These are phyloP conservation scores for Puccinia sorghi DNA, from an alignment of 1,284 basidiomycete genomes.

Conservation along the genomic window DNA sequence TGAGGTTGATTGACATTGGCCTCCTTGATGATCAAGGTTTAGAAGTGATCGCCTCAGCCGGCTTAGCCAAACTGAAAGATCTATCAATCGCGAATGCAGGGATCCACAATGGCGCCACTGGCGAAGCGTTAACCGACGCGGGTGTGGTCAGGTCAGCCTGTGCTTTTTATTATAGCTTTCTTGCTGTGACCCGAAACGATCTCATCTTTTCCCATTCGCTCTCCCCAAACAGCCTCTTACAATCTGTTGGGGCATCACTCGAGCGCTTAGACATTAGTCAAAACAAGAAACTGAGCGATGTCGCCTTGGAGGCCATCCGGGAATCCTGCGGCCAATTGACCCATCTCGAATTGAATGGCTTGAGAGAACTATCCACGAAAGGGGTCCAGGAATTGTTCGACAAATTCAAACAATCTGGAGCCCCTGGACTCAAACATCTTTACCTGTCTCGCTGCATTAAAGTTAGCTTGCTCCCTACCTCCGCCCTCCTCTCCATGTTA, in stretches of 20 bases:
- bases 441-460: slow-evolving; percentile 48
- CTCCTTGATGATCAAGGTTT: slow-evolving; percentile 70
- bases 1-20: slow-evolving; percentile 79
- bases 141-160: slow-evolving; percentile 26
- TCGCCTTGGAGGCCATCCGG: slow-evolving; percentile 68
- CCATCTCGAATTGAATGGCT: slow-evolving; percentile 66
- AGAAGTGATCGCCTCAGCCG: slow-evolving; percentile 60
- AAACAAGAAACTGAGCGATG: slow-evolving; percentile 66
- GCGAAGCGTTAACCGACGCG: slow-evolving; percentile 34
- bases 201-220: background rate
- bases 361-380: slow-evolving; percentile 63
- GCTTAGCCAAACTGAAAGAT: slow-evolving; percentile 16
- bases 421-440: slow-evolving; percentile 32
- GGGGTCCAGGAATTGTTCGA: slow-evolving; percentile 52
- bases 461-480: background rate
- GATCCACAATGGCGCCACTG: slow-evolving; percentile 41
- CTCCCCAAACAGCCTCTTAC: slow-evolving; percentile 53
- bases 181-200: background rate
- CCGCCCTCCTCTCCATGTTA: background rate
- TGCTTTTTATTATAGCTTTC: background rate
- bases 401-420: slow-evolving; percentile 10
- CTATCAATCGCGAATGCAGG: slow-evolving; percentile 44
- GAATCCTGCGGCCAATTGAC: slow-evolving; percentile 64
- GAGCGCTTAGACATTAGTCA: slow-evolving; percentile 66
- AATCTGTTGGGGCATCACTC: slow-evolving; percentile 57